Evolutionary conservation across 345 rosid genomes (phyloP).

Genomic region (Linum trigynum): DNA sequence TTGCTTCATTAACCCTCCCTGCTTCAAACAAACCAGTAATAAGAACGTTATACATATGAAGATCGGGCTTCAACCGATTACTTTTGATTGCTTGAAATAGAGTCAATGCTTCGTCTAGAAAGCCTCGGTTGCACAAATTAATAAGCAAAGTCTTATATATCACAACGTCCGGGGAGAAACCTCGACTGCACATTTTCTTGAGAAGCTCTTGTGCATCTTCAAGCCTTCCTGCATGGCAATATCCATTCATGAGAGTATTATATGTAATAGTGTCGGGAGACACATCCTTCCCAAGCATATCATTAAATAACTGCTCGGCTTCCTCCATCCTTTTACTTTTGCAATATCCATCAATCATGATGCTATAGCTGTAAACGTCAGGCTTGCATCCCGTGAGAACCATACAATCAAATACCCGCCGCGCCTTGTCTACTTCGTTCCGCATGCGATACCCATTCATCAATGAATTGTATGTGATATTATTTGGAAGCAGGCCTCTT

Average conservation of each 20-base stretch:
- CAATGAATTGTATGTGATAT: background rate
- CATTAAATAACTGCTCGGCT: conserved; percentile 1
- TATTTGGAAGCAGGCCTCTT: conserved; percentile 3
- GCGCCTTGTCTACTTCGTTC: background rate
- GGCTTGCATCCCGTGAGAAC: background rate
- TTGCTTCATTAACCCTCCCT: background rate
- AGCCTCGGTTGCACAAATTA: conserved; percentile 5
- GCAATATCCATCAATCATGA: conserved; percentile 5
- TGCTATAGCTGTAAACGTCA: background rate
- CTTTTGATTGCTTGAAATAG: background rate
- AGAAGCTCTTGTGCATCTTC: background rate
- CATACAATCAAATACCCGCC: background rate
- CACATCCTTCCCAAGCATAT: background rate
- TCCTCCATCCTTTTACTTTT: background rate
- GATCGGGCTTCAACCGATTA: background rate
- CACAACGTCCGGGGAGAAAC: background rate
- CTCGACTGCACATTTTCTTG: background rate
- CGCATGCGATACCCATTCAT: background rate
- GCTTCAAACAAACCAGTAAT: background rate
- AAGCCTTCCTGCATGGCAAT: background rate
- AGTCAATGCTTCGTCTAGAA: background rate
- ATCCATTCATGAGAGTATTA: background rate
- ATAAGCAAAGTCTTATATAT: background rate
- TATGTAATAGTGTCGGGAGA: background rate
- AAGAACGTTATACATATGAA: background rate